Evolutionary conservation across 768 basidiomycete species (phyloP).

Genomic region (Phaeolepiota aurea): DNA sequence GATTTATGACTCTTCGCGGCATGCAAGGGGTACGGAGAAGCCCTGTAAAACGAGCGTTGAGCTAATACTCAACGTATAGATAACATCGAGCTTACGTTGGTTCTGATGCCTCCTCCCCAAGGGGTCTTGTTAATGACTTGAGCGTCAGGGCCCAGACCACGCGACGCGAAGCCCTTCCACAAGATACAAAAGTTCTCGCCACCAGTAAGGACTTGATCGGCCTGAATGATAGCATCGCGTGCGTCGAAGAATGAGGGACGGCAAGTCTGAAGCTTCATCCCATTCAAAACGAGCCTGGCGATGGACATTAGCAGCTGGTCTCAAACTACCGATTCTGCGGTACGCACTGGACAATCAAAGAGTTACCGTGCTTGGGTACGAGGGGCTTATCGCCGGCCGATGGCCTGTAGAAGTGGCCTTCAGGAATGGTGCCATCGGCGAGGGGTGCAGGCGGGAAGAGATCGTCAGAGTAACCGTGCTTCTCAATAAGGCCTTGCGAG

Average conservation of each 20-base stretch:
- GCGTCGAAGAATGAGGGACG: constrained; percentile 87
- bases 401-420: constrained; percentile 68
- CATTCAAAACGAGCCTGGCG: constrained; percentile 74
- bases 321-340: neutral
- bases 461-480: constrained; percentile 71
- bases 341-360: constrained; percentile 64
- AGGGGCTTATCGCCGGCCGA: constrained; percentile 45
- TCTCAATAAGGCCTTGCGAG: constrained; percentile 62
- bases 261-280: constrained; percentile 94
- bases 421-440: constrained; percentile 54
- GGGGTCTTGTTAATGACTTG: constrained; percentile 68
- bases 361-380: constrained; percentile 89
- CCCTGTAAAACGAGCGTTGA: neutral
- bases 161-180: constrained; percentile 77
- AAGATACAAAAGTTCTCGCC: constrained; percentile 89
- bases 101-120: constrained; percentile 88
- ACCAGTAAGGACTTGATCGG: constrained; percentile 82
- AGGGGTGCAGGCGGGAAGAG: constrained; percentile 76
- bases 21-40: constrained; percentile 2
- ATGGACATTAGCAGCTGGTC: neutral
- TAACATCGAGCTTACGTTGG: constrained; percentile 33
- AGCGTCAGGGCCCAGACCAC: constrained; percentile 79
- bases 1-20: constrained; percentile 3
- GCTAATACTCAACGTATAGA: neutral
- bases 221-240: constrained; percentile 83